Conservation (phyloP, 108 stramenopile genomes). For the Stephanodiscus triporus region DNA sequence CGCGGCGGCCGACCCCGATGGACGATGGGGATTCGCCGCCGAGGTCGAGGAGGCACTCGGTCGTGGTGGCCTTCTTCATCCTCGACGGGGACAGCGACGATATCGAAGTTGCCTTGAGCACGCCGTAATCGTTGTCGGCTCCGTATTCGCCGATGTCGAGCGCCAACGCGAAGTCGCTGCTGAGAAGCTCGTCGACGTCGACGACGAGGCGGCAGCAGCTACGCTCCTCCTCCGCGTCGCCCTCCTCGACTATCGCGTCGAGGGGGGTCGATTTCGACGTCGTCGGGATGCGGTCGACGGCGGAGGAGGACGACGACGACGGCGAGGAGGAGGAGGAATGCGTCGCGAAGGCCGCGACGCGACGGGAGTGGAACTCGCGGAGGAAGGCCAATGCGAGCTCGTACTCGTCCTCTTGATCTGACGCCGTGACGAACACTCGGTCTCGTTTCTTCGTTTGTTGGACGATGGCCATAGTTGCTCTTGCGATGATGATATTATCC, state of each 20-base stretch:
- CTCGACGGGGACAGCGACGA: not conserved
- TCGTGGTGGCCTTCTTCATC: constrained; percentile 5
- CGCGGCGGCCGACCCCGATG: too few species aligned
- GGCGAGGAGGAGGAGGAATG: not conserved
- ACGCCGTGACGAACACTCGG: not conserved
- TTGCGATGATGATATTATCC: not conserved
- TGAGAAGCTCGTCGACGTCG: not conserved
- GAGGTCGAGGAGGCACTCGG: not conserved
- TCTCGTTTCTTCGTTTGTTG: too few species aligned
- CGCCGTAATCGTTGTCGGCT: not conserved
- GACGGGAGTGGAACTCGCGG: constrained; percentile 40
- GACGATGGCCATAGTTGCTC: not conserved
- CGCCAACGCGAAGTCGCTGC: constrained; percentile 1
- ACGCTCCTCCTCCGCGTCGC: not conserved
- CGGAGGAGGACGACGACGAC: too few species aligned
- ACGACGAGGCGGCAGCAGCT: not conserved
- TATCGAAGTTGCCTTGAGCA: not conserved
- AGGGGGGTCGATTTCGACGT: not conserved
- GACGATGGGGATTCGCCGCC: too few species aligned
- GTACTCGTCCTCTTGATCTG: constrained; percentile 36
- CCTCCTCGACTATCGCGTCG: not conserved
- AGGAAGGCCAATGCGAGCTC: constrained; percentile 40
- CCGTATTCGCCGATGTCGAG: not conserved
- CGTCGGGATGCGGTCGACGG: too few species aligned
- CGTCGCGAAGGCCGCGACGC: not conserved